Base-by-base conservation (phyloP, 1,284 basidiomycete genomes). In the Cryptococcus floricola region DNA sequence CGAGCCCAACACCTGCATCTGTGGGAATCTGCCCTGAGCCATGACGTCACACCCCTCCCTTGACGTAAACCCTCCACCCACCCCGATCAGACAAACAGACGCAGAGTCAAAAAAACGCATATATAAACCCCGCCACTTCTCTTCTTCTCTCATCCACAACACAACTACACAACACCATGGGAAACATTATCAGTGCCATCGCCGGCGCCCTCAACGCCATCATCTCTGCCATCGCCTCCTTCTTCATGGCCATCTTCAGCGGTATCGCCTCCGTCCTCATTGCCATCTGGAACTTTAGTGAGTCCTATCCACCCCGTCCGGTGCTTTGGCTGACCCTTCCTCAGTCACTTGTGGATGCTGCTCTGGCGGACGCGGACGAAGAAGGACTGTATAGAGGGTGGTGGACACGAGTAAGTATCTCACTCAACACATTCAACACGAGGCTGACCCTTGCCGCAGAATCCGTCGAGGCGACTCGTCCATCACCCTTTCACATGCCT, bases 141-240 rank as follows among this genome's bases (percentile, higher is more conserved):
- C 28, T 10, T 31, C 44, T 49, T 44, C 6, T 31, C n/a, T 28
- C 41, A 28, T n/a, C 28, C 49, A 51, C 42, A 8, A 50, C 42
- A 14, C 42, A 14, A 28, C 23, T 7, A 55, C 43, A 59, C 52
- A 42, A 53, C 42, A 18, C 8, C 49, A 64, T 67, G 64, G 66
- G 66, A 54, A 64, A 63, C 57, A 65, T 69, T 48, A 66, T 72
- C 57, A 64, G 61, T 16, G 70, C 70, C 43, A 71, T 71, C 52
- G 65, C 66, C 9, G 52, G 53, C 23, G 67, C 57, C 25, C 37
- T 66, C 19, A 64, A 62, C 50, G 59, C 63, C 47, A 50, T 59
- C 41, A 46, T 64, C 52, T 55, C 48, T 18, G 59, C 63, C 42
- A 62, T 66, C 46, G 66, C 64, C 38, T 46, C 44, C 31, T 57